Evolutionary conservation across 371 early-diverging fungal genomes (phyloP).

Genomic region (Blyttiomyces sp.): DNA sequence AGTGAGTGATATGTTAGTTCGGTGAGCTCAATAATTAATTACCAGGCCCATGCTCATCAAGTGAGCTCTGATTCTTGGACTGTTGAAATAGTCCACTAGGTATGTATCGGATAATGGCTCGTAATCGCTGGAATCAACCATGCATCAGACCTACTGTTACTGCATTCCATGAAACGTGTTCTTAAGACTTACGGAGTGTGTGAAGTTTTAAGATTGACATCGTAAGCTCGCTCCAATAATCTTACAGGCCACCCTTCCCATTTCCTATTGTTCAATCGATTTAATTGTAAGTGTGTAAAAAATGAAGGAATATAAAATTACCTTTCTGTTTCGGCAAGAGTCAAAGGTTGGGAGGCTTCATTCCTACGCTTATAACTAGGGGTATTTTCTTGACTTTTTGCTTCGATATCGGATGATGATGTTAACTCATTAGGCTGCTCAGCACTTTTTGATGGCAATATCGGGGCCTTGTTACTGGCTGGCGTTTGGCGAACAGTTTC

Average conservation of each 20-base stretch:
- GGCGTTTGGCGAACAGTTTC: no score
- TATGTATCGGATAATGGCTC: conserved; percentile 47
- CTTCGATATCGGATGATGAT: no score
- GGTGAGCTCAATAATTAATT: neutral
- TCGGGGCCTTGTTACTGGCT: no score
- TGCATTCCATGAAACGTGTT: no score
- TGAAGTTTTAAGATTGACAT: conserved; percentile 42
- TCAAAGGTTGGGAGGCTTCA: neutral
- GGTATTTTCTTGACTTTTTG: no score
- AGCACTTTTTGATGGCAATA: no score
- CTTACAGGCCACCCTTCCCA: conserved; percentile 10
- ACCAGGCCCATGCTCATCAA: conserved; percentile 40
- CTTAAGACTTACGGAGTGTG: conserved; percentile 27
- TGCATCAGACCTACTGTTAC: neutral
- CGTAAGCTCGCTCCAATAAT: conserved; percentile 39
- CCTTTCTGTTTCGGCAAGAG: conserved; percentile 5
- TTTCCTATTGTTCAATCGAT: neutral
- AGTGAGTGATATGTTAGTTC: no score
- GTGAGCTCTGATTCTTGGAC: conserved; percentile 36
- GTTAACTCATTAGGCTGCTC: no score
- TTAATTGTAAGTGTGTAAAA: neutral
- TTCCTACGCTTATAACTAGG: no score
- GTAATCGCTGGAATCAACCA: conserved; percentile 19
- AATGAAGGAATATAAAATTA: neutral
- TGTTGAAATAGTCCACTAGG: conserved; percentile 45